Conservation (phyloP, 73 alveolate genomes). For the Blepharisma japonicum region DNA sequence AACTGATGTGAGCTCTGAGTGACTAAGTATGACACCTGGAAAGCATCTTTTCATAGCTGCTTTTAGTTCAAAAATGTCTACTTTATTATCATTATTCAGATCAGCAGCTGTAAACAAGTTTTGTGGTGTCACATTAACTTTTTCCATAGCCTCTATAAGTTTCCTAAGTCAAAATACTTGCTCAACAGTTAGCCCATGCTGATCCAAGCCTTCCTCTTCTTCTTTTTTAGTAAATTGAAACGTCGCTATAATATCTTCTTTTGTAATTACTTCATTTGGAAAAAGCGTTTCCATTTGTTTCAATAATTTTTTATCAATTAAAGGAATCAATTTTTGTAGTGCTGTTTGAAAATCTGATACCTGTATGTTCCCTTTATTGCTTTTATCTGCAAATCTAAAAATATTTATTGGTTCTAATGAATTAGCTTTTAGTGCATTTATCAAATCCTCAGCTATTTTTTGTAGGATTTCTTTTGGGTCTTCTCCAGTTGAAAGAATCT, state of each 20-base stretch:
- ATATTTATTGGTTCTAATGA: neutral
- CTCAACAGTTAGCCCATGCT: slow-evolving; percentile 6
- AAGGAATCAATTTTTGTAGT: slow-evolving; percentile 14
- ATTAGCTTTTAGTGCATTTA: neutral
- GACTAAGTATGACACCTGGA: neutral
- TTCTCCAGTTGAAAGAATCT: neutral
- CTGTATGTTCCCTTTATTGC: neutral
- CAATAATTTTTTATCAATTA: neutral
- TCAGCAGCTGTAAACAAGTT: neutral
- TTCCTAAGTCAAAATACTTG: slow-evolving; percentile 12
- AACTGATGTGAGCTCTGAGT: neutral
- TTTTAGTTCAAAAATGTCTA: neutral
- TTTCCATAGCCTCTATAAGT: neutral
- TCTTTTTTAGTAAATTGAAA: neutral
- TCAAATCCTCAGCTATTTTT: neutral
- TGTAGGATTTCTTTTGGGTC: neutral
- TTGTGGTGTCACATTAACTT: neutral
- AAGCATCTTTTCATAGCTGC: neutral
- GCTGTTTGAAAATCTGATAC: neutral
- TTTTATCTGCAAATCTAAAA: neutral
- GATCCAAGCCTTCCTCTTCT: neutral
- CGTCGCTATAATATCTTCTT: neutral
- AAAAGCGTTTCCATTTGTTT: neutral
- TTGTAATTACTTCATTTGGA: neutral
- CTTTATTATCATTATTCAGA: neutral